Evolutionary conservation across 345 rosid species (phyloP).

Genomic region (Erodium maritimum): DNA sequence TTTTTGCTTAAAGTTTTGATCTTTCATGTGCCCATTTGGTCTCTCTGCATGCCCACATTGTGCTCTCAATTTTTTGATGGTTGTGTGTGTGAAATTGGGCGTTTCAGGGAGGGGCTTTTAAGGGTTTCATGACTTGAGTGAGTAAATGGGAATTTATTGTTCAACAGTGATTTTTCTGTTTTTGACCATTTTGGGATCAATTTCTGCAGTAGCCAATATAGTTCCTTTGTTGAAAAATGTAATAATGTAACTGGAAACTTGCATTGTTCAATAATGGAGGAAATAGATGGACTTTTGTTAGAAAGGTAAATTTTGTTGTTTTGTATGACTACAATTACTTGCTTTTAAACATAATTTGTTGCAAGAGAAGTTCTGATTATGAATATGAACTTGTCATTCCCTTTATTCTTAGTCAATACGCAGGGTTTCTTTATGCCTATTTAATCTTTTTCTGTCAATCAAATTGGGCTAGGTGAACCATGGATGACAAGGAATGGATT

Average conservation of each 20-base stretch:
- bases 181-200: not conserved
- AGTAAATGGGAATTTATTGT: not conserved
- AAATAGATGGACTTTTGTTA: not conserved
- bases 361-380: not conserved
- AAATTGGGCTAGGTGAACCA: constrained; percentile 13
- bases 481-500: constrained; percentile 76
- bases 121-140: not conserved
- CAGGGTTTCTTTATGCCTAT: not conserved
- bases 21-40: not conserved
- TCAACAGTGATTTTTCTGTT: not conserved
- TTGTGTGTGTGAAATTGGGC: not conserved
- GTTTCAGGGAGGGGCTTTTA: not conserved
- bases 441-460: no score
- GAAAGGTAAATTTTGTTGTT: not conserved
- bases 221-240: no score
- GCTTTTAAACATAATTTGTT: not conserved
- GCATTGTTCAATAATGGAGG: not conserved
- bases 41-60: not conserved
- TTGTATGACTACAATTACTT: not conserved
- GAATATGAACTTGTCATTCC: not conserved
- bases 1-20: not conserved
- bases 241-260: no score
- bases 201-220: not conserved
- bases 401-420: not conserved
- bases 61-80: no score